These are phyloP conservation scores for Cicer pinnatifidum DNA, from an alignment of 306 rosid species.

Conservation along the genomic window DNA sequence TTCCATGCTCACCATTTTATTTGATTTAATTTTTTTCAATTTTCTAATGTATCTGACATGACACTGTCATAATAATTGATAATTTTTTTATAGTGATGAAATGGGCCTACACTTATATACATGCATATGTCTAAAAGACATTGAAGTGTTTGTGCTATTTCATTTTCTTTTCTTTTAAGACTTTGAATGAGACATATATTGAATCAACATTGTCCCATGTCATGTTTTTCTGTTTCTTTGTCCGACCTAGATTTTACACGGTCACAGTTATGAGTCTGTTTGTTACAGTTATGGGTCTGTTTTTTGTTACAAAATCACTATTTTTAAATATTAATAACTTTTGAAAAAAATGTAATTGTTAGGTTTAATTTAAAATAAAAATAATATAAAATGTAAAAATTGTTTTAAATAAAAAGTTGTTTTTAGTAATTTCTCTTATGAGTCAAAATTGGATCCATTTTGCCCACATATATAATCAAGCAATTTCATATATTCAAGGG, in stretches of 20 bases:
- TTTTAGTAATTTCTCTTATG: too few species aligned
- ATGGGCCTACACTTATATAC: slow-evolving; percentile 49
- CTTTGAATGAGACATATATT: slow-evolving; percentile 53
- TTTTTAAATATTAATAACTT: too few species aligned
- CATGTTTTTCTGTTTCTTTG: slow-evolving; percentile 35
- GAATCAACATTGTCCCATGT: slow-evolving; percentile 44
- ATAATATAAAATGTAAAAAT: too few species aligned
- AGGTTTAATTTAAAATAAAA: too few species aligned
- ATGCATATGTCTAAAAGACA: slow-evolving; percentile 51
- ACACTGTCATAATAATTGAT: slow-evolving; percentile 43
- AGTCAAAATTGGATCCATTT: too few species aligned
- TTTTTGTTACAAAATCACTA: too few species aligned
- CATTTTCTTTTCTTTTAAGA: slow-evolving; percentile 32
- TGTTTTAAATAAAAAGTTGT: too few species aligned
- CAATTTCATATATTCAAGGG: too few species aligned
- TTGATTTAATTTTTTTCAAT: not conserved
- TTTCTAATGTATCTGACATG: slow-evolving; percentile 48
- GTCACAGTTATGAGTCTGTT: too few species aligned
- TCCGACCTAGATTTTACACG: not conserved
- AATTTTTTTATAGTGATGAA: slow-evolving; percentile 45
- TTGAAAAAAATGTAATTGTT: too few species aligned
- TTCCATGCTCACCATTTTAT: slow-evolving; percentile 28
- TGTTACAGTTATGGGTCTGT: too few species aligned
- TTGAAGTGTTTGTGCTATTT: slow-evolving; percentile 34
- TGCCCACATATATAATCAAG: too few species aligned